Conservation (phyloP, 2,329 filamentous ascomycete genomes). For the Thielaviopsis punctulata region DNA sequence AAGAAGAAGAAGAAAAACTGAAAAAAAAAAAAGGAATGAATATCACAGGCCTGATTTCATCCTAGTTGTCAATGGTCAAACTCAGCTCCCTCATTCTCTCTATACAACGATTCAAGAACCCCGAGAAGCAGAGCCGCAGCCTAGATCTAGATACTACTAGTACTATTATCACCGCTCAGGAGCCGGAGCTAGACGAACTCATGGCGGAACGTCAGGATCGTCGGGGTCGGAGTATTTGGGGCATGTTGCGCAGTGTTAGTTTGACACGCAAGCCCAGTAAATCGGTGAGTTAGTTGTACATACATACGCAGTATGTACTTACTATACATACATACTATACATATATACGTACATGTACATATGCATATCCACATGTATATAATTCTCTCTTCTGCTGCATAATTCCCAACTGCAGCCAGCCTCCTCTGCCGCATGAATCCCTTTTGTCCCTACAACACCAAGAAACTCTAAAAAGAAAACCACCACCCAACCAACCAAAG, state of each 20-base stretch:
- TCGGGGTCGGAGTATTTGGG: slow-evolving; percentile 6
- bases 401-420: not conserved
- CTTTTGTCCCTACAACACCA: no score
- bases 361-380: no score
- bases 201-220: slow-evolving; percentile 11
- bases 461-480: not conserved
- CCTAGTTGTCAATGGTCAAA: not conserved
- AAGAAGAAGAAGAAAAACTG: no score
- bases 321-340: no score
- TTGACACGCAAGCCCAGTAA: slow-evolving; percentile 9
- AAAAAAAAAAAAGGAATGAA: no score
- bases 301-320: no score
- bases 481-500: not conserved
- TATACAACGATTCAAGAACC: not conserved
- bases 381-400: no score
- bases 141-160: no score
- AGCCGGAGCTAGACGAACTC: not conserved
- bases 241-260: slow-evolving; percentile 12
- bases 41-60: not conserved
- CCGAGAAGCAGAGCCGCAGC: no score
- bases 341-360: no score
- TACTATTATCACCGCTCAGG: no score
- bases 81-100: not conserved
- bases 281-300: slow-evolving; percentile 6
- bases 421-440: not conserved